Base-by-base conservation (phyloP, 352 stramenopile species). In the Thraustochytrium sp. region DNA sequence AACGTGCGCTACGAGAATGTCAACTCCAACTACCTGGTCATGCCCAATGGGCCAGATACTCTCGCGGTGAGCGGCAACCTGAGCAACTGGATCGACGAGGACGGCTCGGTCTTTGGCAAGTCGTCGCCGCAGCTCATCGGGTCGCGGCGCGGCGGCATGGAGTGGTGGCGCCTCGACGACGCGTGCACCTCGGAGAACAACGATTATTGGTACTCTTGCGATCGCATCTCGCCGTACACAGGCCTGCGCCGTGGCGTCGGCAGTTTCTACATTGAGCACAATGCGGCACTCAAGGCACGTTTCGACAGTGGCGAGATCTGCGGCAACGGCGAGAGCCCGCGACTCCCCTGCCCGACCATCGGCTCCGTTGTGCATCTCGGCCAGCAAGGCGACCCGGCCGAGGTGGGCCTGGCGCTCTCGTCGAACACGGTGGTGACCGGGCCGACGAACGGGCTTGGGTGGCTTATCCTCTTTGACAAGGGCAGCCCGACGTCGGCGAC, bases 61-160 rank as follows among this genome's bases (percentile, higher is more conserved):
- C 23, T 78, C 5, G 80, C 65, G n/a, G 65, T 78, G 11, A 78
- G 65, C 42, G 65, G 65, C 29, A 76, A 42, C 13, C 49, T 78
- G n/a, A 44, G 48, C 11, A 78, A 74, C 0, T 63, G n/a, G 36
- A 1, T 78, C 23, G 65, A 78, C 3, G 65, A 13, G 9, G 65
- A 78, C 48, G 65, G 65, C 40, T 65, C 65, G n/a, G 40, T 63
- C 8, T 37, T 36, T 26, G 65, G 49, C 16, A 11, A 63, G 34
- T 34, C 16, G 26, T 11, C 65, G 48, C 16, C 23, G 23, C 0
- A 78, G n/a, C n/a, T 78, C 37, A 46, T 78, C 34, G 65, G 65
- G 13, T 18, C 23, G 9, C 13, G 23, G n/a, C 65, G 65, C 48
- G 65, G 34, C 11, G 18, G 26, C 49, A 65, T 65, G 13, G 29